Conservation (phyloP, 129 eudicot species). For the Ambrosia trifida region DNA sequence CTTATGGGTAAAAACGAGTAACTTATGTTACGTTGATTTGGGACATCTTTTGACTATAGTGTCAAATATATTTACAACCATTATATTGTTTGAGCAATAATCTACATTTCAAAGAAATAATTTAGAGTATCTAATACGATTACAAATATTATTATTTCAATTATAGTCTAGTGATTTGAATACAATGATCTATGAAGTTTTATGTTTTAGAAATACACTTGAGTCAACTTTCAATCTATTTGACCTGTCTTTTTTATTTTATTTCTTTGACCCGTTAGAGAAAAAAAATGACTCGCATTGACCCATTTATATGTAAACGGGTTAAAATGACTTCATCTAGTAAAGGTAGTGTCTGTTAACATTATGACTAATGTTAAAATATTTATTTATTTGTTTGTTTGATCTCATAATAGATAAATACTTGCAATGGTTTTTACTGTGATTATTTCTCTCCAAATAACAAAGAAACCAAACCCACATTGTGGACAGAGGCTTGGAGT, state of each 20-base stretch:
- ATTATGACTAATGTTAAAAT: conserved; percentile 11
- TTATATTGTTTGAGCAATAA: background rate
- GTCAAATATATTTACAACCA: background rate
- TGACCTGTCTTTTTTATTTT: background rate
- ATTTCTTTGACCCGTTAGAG: background rate
- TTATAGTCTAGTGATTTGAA: background rate
- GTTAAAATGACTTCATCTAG: background rate
- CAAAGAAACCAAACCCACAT: conserved; percentile 76
- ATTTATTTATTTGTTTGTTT: conserved; percentile 13
- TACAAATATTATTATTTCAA: background rate
- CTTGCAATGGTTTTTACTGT: conserved; percentile 99
- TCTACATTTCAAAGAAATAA: background rate
- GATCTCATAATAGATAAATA: conserved; percentile 61
- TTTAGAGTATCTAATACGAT: background rate
- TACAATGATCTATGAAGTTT: background rate
- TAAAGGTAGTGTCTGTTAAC: background rate
- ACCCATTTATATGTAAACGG: background rate
- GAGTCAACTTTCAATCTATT: background rate
- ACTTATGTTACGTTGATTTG: background rate
- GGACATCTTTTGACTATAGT: background rate
- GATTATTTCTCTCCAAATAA: conserved; percentile 84
- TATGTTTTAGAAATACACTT: background rate
- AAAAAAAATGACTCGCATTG: background rate
- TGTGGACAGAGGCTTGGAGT: conserved; percentile 99
- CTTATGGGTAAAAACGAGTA: background rate